phyloP scores from a whole-genome alignment of 352 stramenopile genomes.

The Pythium brassicae region DNA sequence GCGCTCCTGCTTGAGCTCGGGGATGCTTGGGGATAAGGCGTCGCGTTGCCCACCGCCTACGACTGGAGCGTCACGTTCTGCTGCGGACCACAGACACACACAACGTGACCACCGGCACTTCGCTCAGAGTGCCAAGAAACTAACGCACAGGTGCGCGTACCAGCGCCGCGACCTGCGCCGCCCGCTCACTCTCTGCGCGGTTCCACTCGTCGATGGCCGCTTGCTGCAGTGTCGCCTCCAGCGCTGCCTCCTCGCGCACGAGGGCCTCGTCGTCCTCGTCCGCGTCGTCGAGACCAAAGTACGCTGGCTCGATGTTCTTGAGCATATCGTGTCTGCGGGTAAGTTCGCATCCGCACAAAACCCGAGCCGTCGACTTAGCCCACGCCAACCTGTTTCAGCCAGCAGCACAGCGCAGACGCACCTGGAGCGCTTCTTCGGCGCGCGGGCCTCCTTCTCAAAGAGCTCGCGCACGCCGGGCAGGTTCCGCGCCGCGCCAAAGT shows the following conservation, averaged over 20 bases:
- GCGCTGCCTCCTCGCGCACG: slow-evolving; percentile 38
- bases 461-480: slow-evolving; percentile 94
- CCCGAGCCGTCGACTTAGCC: too few relatives aligned
- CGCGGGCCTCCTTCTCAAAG: slow-evolving; percentile 81
- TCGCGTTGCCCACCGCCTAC: slow-evolving; percentile 6
- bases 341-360: not conserved
- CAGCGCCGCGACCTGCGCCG: slow-evolving; percentile 30
- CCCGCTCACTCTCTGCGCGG: slow-evolving; percentile 33
- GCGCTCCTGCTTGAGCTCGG: too few relatives aligned
- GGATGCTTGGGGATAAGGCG: too few relatives aligned
- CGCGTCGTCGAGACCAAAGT: slow-evolving; percentile 78
- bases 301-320: slow-evolving; percentile 86
- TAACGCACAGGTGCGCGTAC: slow-evolving; percentile 12
- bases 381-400: too few relatives aligned
- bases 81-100: not conserved
- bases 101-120: not conserved
- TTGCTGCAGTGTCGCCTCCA: slow-evolving; percentile 41
- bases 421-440: slow-evolving; percentile 47
- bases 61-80: slow-evolving; percentile 14
- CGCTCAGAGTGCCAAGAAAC: not conserved
- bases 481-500: slow-evolving; percentile 97
- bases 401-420: too few relatives aligned
- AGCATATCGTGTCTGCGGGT: slow-evolving; percentile 85
- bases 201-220: slow-evolving; percentile 60
- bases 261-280: slow-evolving; percentile 32